Conservation (phyloP, 257 asterid species). For the Cinchona pubescens region DNA sequence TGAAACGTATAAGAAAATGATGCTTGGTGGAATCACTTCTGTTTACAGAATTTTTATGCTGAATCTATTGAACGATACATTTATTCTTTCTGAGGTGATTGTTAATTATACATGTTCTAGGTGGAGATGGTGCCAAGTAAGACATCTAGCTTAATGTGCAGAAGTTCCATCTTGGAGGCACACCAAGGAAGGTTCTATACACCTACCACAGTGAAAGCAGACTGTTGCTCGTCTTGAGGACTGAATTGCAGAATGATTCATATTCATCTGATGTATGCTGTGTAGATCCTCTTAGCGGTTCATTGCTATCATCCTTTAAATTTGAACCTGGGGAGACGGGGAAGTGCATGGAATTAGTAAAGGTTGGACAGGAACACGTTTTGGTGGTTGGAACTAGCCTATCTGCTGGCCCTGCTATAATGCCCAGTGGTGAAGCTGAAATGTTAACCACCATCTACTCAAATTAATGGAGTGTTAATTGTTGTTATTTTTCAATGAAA, state of each 20-base stretch:
- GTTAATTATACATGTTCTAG: conserved; percentile 38
- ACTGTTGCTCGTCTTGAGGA: conserved; percentile 80
- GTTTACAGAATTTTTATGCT: no score
- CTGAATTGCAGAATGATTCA: conserved; percentile 67
- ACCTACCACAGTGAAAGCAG: conserved; percentile 80
- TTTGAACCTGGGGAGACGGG: conserved; percentile 92
- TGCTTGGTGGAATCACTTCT: background rate
- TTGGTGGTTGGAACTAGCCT: conserved; percentile 91
- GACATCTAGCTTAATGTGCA: conserved; percentile 98
- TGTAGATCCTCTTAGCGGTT: conserved; percentile 88
- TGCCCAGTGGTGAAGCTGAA: conserved; percentile 99
- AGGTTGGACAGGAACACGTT: conserved; percentile 69
- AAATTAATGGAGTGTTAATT: background rate
- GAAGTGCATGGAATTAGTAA: conserved; percentile 92
- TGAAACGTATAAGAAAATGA: background rate
- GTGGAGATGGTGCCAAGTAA: conserved; percentile 97
- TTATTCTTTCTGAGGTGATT: background rate
- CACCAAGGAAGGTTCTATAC: conserved; percentile 87
- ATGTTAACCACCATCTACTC: conserved; percentile 40
- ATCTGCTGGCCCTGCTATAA: conserved; percentile 86
- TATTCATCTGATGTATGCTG: conserved; percentile 87
- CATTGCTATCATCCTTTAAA: conserved; percentile 68
- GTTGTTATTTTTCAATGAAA: background rate
- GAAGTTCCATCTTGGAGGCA: conserved; percentile 90
- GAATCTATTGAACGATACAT: background rate